Evolutionary conservation across 768 basidiomycete genomes (phyloP).

Genomic region (Obba rivulosa): DNA sequence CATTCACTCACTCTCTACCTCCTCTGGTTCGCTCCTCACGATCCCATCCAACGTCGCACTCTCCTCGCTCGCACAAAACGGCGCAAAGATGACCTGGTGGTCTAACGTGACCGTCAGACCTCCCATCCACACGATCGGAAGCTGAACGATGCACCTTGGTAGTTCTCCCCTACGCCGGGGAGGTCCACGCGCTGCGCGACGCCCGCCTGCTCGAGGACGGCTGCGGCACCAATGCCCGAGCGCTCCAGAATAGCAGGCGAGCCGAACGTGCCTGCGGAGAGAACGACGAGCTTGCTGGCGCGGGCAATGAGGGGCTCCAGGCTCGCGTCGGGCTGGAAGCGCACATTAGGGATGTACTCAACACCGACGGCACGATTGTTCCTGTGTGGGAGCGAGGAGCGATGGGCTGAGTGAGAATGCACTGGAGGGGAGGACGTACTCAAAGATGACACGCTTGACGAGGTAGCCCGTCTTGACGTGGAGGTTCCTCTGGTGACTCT

Average conservation of each 20-base stretch:
- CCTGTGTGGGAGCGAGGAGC: constrained; percentile 15
- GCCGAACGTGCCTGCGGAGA: constrained; percentile 36
- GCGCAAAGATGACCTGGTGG: constrained; percentile 9
- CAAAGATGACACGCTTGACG: constrained; percentile 31
- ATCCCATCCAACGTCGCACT: constrained; percentile 18
- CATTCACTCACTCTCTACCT: constrained; percentile 11
- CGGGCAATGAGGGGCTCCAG: constrained; percentile 13
- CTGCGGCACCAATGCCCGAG: constrained; percentile 36
- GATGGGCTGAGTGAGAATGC: background rate
- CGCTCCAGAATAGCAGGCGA: constrained; percentile 51
- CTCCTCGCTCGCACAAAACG: constrained; percentile 10
- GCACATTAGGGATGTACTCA: constrained; percentile 27
- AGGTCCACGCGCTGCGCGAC: constrained; percentile 31
- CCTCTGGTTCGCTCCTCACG: constrained; percentile 7
- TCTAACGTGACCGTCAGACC: constrained; percentile 1
- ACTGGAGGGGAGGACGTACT: constrained; percentile 22
- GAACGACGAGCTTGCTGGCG: constrained; percentile 31
- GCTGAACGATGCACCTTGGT: constrained; percentile 24
- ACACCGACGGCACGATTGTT: constrained; percentile 33
- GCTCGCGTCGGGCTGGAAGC: constrained; percentile 12
- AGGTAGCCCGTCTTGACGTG: constrained; percentile 25
- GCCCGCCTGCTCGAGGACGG: constrained; percentile 22
- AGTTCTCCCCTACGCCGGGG: constrained; percentile 40
- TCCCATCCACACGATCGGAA: no score
- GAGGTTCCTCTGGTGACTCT: constrained; percentile 25